Base-by-base conservation (phyloP, 495 filamentous ascomycete genomes). In the Talaromyces stipitatus region DNA sequence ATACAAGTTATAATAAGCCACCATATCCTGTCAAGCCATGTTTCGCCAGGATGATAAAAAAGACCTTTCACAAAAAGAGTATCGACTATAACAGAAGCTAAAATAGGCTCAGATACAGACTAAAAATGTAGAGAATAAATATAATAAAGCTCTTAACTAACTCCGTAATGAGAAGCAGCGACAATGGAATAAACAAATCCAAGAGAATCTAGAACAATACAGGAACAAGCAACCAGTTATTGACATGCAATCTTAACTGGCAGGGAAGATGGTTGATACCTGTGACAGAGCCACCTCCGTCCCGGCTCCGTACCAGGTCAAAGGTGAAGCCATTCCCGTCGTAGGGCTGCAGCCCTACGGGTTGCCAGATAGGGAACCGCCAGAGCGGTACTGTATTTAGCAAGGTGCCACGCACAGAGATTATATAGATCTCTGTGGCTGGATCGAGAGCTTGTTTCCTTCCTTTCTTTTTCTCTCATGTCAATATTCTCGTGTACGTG, bases 141-240 rank as follows among this genome's bases (percentile, higher is more conserved):
- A 65, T 60, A 32, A 64, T 23, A 54, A 16, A 7, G 28, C 54
- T 45, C 55, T 58, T 43, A 51, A 57, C 51, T 27, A 56, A 23
- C 50, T 65, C 32, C 43, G 60, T 10, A 69, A 66, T 59, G 59
- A 71, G 54, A 64, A 61, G 54, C 56, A 63, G 26, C 32, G 61
- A 24, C 59, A 71, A 57, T n/a, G 18, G 33, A 57, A 67, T 29
- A 58, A 45, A 5, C 55, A 60, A 20, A 57, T 69, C 24, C 54
- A 57, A 56, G 59, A 67, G 47, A 65, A 69, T 36, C 54, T 67
- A 18, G 59, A 64, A 48, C 52, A 51, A 41, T 70, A 70, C 55
- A 68, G 69, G 43, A 68, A 69, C 24, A 55, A 71, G 32, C 57
- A 73, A 58, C 64, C 58, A 28, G 63, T 73, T 41, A 68, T 69